phyloP scores from a whole-genome alignment of 2,329 filamentous ascomycete species.

The Leptodontidium sp. region DNA sequence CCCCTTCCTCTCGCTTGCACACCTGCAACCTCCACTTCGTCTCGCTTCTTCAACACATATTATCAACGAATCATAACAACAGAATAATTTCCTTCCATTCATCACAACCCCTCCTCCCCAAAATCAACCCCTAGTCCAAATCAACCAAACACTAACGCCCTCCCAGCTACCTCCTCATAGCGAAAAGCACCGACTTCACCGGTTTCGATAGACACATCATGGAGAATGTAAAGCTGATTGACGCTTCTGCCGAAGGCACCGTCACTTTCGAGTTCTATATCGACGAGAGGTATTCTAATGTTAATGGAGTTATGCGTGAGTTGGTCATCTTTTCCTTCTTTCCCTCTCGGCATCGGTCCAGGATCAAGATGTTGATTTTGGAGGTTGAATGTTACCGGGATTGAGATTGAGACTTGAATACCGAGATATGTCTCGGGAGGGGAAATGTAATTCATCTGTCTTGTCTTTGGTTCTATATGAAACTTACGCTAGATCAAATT shows the following conservation, averaged over 20 bases:
- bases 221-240: slow-evolving; percentile 41
- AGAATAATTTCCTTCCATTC: not conserved
- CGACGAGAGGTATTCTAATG: slow-evolving; percentile 54
- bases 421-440: not conserved
- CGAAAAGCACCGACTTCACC: slow-evolving; percentile 26
- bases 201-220: slow-evolving; percentile 43
- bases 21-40: too few species aligned
- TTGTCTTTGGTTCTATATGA: not conserved
- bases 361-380: not conserved
- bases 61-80: too few species aligned
- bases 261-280: slow-evolving; percentile 55
- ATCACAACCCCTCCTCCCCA: not conserved
- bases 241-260: slow-evolving; percentile 46
- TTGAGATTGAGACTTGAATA: not conserved
- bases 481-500: too few species aligned
- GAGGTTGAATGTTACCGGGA: too few species aligned
- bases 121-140: not conserved
- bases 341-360: too few species aligned
- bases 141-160: slow-evolving; percentile 1
- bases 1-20: too few species aligned
- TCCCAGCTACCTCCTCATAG: slow-evolving; percentile 40
- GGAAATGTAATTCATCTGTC: not conserved
- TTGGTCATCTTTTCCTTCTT: not conserved
- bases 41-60: too few species aligned
- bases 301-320: slow-evolving; percentile 53